phyloP scores from a whole-genome alignment of 192 early-diverging fungal species.

The Kickxella alabastrina region DNA sequence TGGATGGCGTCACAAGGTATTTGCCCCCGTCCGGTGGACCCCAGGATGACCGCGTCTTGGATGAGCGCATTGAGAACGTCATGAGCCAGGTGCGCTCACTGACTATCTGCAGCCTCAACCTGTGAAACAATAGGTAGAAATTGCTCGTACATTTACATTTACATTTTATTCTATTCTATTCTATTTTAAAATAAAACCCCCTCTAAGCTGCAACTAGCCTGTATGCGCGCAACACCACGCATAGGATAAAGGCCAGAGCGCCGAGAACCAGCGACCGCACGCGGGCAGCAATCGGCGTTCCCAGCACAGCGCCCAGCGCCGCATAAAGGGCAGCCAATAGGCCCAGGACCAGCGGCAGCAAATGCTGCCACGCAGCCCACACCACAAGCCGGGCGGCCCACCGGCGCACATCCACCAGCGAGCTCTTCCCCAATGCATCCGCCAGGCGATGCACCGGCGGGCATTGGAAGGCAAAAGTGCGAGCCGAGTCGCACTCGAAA shows the following conservation, averaged over 20 bases:
- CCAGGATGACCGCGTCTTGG: slow-evolving; percentile 51
- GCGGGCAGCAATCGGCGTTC: slow-evolving; percentile 9
- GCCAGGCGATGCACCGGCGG: background rate
- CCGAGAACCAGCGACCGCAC: slow-evolving; percentile 22
- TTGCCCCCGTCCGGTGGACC: slow-evolving; percentile 61
- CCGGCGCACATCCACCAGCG: too few relatives aligned
- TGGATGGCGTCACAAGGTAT: slow-evolving; percentile 61
- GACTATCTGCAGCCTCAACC: slow-evolving; percentile 77
- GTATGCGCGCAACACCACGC: slow-evolving; percentile 7
- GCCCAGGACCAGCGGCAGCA: slow-evolving; percentile 13
- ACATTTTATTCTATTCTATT: too few relatives aligned
- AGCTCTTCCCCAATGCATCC: too few relatives aligned
- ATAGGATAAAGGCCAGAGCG: slow-evolving; percentile 9
- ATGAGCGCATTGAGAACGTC: slow-evolving; percentile 74
- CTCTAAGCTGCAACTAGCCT: background rate
- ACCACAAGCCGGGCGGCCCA: too few relatives aligned
- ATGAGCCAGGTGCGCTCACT: slow-evolving; percentile 87
- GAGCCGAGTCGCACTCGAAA: slow-evolving; percentile 42
- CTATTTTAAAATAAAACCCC: background rate
- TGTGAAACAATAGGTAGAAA: too few relatives aligned
- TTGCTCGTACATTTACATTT: too few relatives aligned
- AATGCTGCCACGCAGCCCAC: slow-evolving; percentile 19
- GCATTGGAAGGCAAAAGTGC: too few relatives aligned
- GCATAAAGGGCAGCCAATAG: background rate
- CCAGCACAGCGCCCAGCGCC: slow-evolving; percentile 8